Base-by-base conservation (phyloP, 2,329 filamentous ascomycete species). In the Cladosporium austrohemisphaericum region DNA sequence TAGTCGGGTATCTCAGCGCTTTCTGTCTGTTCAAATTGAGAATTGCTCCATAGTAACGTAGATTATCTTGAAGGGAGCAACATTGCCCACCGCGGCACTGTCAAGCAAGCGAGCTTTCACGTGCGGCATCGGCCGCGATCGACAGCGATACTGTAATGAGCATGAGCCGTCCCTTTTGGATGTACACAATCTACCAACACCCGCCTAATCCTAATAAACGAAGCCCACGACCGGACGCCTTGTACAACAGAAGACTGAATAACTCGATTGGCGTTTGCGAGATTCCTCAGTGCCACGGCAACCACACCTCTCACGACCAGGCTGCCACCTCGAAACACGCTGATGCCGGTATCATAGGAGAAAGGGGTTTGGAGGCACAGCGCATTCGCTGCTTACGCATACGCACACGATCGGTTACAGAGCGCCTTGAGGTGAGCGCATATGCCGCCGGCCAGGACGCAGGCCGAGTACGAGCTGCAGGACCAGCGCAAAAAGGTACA, bases 401-500 rank as follows among this genome's bases (percentile, higher is more conserved):
- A 25, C 36, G 36, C 22, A 38, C 14, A 38, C 19, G 10, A 22
- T 6, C 36, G n/a, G 13, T 28, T 33, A 36, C 33, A n/a, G 26
- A 33, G 25, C 28, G 22, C 35, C 31, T 16, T 18, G 13, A 47
- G 44, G 35, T 33, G 33, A 46, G 49, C 41, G 49, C 54, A 47
- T 54, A 66, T 66, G 64, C 64, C 64, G 57, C 60, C 62, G 54
- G 57, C 52, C 52, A 57, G 64, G 57, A 61, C 58, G 23, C 60
- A 60, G 50, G 64, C 64, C 55, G 66, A 65, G 58, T 54, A 60
- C 47, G 60, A 60, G 54, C 58, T 61, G 50, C 64, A 67, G 49
- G 58, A 65, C 54, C 64, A 66, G 47, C 61, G 60, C 40, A 61
- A 56, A 51, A 68, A 68, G 60, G 65, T 59, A 61, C 22, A 41